Evolutionary conservation across 129 eudicot species (phyloP).

Genomic region (Centrapalus pauciflorus): DNA sequence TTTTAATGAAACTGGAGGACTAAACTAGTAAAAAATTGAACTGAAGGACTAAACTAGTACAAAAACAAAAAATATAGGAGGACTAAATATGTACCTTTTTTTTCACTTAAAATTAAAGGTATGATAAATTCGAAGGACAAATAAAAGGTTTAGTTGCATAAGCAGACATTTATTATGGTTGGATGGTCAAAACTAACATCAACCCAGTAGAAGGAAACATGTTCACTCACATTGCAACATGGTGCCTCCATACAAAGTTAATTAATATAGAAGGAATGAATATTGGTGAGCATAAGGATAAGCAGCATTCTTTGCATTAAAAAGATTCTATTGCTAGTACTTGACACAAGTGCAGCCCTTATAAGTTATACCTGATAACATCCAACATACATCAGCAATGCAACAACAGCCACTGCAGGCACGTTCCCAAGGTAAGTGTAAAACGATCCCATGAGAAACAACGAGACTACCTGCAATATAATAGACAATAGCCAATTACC

Average conservation of each 20-base stretch:
- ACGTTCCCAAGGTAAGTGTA: conserved; percentile 66
- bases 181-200: neutral
- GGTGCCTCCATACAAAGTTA: neutral
- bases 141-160: too few species aligned
- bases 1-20: too few species aligned
- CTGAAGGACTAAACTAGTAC: too few species aligned
- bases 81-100: too few species aligned
- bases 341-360: neutral
- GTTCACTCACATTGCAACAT: neutral
- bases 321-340: neutral
- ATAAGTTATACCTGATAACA: conserved; percentile 99
- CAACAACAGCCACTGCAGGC: conserved; percentile 78
- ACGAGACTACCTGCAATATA: conserved; percentile 55
- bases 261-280: too few species aligned
- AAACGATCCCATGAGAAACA: conserved; percentile 88
- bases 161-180: too few species aligned
- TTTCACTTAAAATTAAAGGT: too few species aligned
- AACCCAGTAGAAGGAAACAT: too few species aligned
- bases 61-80: too few species aligned
- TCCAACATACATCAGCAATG: conserved; percentile 84
- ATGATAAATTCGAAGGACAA: too few species aligned
- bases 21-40: too few species aligned
- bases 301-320: neutral
- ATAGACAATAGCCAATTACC: neutral
- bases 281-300: neutral